phyloP scores from a whole-genome alignment of 2,329 filamentous ascomycete species.

The Alternaria sp. region DNA sequence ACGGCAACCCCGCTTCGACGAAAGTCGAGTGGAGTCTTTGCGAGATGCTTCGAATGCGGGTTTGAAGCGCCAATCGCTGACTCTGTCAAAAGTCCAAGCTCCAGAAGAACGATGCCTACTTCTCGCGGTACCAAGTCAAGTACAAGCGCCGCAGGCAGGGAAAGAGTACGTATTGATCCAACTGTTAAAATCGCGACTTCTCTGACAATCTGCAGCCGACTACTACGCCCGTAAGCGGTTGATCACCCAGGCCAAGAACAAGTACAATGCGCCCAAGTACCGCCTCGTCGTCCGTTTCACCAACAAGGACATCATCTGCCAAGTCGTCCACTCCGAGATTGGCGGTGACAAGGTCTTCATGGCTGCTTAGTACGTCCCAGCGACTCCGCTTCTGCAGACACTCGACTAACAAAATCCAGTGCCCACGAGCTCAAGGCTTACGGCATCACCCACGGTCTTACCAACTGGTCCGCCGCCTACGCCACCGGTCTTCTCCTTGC shows the following conservation, averaged over 20 bases:
- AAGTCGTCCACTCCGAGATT: constrained; percentile 97
- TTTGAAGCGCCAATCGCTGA: constrained; percentile 99
- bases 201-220: constrained; percentile 77
- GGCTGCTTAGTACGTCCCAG: constrained; percentile 36
- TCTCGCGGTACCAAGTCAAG: constrained; percentile 99
- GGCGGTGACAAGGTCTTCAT: constrained; percentile 94
- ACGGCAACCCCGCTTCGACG: constrained; percentile 37
- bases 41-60: constrained; percentile 92
- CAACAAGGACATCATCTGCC: constrained; percentile 98
- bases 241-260: constrained; percentile 99
- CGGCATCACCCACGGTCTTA: constrained; percentile 96
- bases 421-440: constrained; percentile 97
- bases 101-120: constrained; percentile 98
- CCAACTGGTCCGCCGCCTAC: constrained; percentile 99
- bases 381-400: neutral
- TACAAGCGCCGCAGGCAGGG: constrained; percentile 95
- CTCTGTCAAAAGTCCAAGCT: constrained; percentile 90
- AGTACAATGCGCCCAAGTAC: constrained; percentile 99
- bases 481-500: constrained; percentile 95
- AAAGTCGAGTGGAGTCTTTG: constrained; percentile 46
- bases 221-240: constrained; percentile 99
- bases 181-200: neutral
- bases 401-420: constrained; percentile 37
- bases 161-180: constrained; percentile 80
- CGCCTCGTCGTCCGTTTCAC: constrained; percentile 98